Percentiles rank a stretch among this genome's conserved stretches.
Conservation (phyloP, 164 flowering plant genomes). For the Magnolia kwangsiensis region DNA sequence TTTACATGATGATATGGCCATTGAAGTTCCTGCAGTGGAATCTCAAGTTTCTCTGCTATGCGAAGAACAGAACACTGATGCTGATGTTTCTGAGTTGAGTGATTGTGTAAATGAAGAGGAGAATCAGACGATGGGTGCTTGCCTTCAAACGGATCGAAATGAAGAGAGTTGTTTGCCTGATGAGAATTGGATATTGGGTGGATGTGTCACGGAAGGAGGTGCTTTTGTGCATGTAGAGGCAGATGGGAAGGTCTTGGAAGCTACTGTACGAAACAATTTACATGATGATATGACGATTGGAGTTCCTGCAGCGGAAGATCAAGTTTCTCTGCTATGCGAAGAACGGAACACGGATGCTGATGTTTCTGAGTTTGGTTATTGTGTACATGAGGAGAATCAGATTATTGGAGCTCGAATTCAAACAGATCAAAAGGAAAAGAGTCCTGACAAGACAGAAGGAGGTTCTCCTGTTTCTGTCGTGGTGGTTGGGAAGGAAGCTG, state of each 20-base stretch:
- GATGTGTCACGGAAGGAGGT: background rate
- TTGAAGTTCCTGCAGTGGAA: too few species aligned
- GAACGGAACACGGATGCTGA: background rate
- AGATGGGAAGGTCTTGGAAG: background rate
- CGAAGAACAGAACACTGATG: too few species aligned
- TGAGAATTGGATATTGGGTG: background rate
- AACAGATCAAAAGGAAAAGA: background rate
- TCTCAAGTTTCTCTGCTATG: too few species aligned
- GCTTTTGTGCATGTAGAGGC: background rate
- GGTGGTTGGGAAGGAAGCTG: conserved; percentile 2
- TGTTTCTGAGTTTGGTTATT: background rate
- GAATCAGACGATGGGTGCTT: too few species aligned
- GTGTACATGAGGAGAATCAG: background rate
- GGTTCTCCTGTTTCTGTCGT: background rate
- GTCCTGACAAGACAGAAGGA: background rate
- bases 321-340: background rate
- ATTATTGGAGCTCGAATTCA: background rate
- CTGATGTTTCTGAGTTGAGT: too few species aligned
- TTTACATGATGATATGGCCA: too few species aligned
- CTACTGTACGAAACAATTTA: too few species aligned
- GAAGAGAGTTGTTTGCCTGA: background rate
- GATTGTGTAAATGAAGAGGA: too few species aligned
- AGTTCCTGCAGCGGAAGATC: background rate
- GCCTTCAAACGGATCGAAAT: too few species aligned
- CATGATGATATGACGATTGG: background rate